Conservation (phyloP, 2,329 filamentous ascomycete genomes). For the Fusarium sp. region DNA sequence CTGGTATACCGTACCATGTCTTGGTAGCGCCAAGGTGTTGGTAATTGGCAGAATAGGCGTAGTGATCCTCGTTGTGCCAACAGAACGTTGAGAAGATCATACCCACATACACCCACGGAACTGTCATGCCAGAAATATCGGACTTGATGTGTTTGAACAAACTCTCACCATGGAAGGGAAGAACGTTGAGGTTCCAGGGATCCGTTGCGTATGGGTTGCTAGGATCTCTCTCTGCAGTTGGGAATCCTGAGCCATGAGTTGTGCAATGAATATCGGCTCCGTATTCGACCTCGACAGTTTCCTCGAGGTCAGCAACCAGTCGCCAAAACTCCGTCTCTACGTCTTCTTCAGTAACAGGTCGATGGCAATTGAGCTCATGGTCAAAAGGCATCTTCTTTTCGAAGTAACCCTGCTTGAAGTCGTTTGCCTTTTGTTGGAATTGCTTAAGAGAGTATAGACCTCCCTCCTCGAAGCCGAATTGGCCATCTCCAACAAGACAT, state of each 20-base stretch:
- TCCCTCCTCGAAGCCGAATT: slow-evolving; percentile 97
- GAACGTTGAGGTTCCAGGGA: slow-evolving; percentile 94
- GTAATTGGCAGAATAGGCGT: slow-evolving; percentile 97
- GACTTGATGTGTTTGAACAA: slow-evolving; percentile 98
- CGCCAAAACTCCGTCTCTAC: slow-evolving; percentile 98
- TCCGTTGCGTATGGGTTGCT: slow-evolving; percentile 88
- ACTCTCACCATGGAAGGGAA: slow-evolving; percentile 90
- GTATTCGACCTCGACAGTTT: slow-evolving; percentile 97
- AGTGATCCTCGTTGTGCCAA: slow-evolving; percentile 99
- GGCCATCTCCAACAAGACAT: slow-evolving; percentile 94
- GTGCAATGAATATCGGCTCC: slow-evolving; percentile 98
- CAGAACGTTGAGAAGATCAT: slow-evolving; percentile 99
- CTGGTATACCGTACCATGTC: slow-evolving; percentile 98
- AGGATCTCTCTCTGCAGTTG: slow-evolving; percentile 91
- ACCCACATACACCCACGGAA: slow-evolving; percentile 98
- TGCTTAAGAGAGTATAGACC: slow-evolving; percentile 94
- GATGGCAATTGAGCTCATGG: slow-evolving; percentile 81
- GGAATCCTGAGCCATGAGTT: slow-evolving; percentile 96
- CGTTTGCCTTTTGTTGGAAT: slow-evolving; percentile 95
- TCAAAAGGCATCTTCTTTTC: slow-evolving; percentile 90
- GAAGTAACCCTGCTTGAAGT: slow-evolving; percentile 96
- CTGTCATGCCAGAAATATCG: slow-evolving; percentile 98
- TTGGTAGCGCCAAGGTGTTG: slow-evolving; percentile 98
- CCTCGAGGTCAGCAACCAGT: slow-evolving; percentile 90
- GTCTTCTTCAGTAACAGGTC: slow-evolving; percentile 90